Conservation (phyloP, 2,329 filamentous ascomycete species). For the Gremmenia infestans region DNA sequence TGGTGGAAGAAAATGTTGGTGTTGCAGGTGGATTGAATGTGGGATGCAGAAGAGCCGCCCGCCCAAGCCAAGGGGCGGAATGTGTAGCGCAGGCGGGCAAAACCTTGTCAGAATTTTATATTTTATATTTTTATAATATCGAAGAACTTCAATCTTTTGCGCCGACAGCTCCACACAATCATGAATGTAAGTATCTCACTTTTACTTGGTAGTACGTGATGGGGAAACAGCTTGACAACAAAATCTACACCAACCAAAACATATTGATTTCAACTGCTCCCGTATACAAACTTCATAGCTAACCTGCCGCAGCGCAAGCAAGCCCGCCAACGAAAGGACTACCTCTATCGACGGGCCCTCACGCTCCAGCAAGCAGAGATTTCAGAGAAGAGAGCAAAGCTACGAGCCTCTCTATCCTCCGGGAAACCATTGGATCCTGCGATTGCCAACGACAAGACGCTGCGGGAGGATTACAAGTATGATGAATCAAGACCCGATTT, state of each 20-base stretch:
- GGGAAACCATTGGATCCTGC: slow-evolving; percentile 79
- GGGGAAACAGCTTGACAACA: no score
- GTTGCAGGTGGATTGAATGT: slow-evolving; percentile 7
- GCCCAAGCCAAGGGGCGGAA: not conserved
- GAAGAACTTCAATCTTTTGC: no score
- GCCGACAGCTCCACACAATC: slow-evolving; percentile 6
- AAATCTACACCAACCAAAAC: no score
- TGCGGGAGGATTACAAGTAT: slow-evolving; percentile 88
- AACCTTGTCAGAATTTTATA: slow-evolving; percentile 9
- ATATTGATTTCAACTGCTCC: not conserved
- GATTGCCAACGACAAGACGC: slow-evolving; percentile 78
- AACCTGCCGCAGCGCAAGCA: slow-evolving; percentile 53
- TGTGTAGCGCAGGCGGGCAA: slow-evolving; percentile 18
- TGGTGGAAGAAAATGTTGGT: not conserved
- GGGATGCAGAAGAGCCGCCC: slow-evolving; percentile 14
- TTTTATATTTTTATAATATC: no score
- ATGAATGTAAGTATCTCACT: slow-evolving; percentile 26
- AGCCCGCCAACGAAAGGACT: slow-evolving; percentile 75
- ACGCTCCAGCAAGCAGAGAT: slow-evolving; percentile 88
- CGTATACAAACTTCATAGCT: slow-evolving; percentile 6
- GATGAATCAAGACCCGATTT: slow-evolving; percentile 76
- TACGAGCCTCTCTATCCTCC: slow-evolving; percentile 80
- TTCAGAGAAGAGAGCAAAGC: slow-evolving; percentile 80
- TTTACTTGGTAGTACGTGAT: no score
- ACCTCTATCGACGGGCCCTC: slow-evolving; percentile 85